Conservation (phyloP, 2,329 filamentous ascomycete species). For the Trichoderma guizhouense region DNA sequence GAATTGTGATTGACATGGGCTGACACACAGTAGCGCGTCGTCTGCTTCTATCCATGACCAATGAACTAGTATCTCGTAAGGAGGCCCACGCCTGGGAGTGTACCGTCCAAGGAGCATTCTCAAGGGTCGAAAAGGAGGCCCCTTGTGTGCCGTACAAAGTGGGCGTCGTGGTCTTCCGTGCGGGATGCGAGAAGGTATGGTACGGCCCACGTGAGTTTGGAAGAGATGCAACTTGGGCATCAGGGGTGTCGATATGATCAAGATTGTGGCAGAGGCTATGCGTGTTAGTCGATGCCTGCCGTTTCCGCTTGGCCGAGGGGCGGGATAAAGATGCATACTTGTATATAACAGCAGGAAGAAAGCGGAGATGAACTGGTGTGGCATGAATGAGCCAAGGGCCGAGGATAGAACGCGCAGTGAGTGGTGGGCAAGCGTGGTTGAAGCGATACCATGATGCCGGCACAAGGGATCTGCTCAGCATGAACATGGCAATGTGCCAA, state of each 20-base stretch:
- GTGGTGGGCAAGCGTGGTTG: no score
- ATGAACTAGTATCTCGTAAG: not conserved
- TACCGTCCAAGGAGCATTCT: not conserved
- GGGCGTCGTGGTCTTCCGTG: not conserved
- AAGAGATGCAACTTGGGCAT: not conserved
- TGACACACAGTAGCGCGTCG: constrained; percentile 17
- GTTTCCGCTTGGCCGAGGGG: not conserved
- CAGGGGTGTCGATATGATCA: not conserved
- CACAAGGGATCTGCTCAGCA: not conserved
- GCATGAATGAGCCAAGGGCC: not conserved
- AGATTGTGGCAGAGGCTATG: not conserved
- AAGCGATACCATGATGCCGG: not conserved
- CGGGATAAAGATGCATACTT: not conserved
- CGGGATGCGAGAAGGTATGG: not conserved
- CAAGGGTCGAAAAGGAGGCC: not conserved
- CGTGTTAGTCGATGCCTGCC: not conserved
- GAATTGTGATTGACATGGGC: constrained; percentile 19
- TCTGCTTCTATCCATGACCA: constrained; percentile 6
- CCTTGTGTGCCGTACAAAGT: not conserved
- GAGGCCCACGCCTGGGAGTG: not conserved
- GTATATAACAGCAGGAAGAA: not conserved
- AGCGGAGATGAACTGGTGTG: not conserved
- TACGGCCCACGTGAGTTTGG: not conserved
- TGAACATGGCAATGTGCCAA: not conserved
- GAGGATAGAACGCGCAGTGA: not conserved